These are phyloP conservation scores for Nannochloris sp. DNA, from an alignment of 139 green algal species.

Conservation along the genomic window DNA sequence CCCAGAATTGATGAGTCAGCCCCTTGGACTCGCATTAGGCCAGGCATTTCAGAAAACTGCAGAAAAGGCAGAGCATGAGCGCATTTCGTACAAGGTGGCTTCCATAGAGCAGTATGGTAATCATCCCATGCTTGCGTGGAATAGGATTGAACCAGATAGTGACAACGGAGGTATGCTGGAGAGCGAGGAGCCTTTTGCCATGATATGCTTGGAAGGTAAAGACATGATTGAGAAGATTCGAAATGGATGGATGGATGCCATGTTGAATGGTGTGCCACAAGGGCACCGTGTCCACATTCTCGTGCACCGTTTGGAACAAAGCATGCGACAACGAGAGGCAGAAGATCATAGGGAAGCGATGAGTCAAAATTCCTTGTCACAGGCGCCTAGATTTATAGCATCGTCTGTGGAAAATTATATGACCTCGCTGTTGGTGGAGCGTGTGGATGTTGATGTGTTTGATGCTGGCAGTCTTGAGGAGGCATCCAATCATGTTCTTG, in stretches of 20 bases:
- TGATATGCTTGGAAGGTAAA: slow-evolving; percentile 16
- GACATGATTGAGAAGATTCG: slow-evolving; percentile 21
- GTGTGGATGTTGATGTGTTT: slow-evolving; percentile 3
- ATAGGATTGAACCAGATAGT: background rate
- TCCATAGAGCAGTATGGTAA: background rate
- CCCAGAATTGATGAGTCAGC: slow-evolving; percentile 1
- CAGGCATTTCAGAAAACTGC: slow-evolving; percentile 9
- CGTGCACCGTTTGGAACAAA: slow-evolving; percentile 7
- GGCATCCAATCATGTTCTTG: slow-evolving; percentile 10
- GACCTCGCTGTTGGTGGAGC: slow-evolving; percentile 7
- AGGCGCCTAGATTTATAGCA: no score
- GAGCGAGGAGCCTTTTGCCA: background rate
- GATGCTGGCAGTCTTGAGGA: slow-evolving; percentile 10
- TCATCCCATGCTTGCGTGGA: background rate
- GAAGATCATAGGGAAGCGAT: background rate
- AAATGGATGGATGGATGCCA: background rate
- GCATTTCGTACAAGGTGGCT: slow-evolving; percentile 1
- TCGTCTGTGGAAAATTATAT: slow-evolving; percentile 11
- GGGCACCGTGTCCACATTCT: slow-evolving; percentile 9
- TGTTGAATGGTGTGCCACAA: background rate
- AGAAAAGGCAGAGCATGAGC: background rate
- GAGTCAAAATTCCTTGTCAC: no score
- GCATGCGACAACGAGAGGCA: slow-evolving; percentile 1
- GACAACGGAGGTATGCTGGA: slow-evolving; percentile 1
- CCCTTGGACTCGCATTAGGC: background rate